These are phyloP conservation scores for Ogataea methanolica DNA, from an alignment of 805 yeast species.

Conservation along the genomic window DNA sequence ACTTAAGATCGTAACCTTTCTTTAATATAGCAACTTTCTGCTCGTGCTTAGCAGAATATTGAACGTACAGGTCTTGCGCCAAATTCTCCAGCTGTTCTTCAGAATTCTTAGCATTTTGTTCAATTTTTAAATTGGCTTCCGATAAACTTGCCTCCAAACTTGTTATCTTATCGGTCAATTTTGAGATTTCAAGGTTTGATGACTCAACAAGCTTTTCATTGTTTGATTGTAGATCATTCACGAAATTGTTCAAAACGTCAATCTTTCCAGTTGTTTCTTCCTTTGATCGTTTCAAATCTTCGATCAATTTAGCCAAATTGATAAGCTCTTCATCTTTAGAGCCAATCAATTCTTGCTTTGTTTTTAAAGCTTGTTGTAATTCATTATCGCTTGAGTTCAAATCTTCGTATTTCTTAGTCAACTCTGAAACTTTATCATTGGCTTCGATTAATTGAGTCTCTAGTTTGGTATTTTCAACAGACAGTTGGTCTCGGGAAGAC, in stretches of 20 bases:
- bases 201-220: constrained; percentile 11
- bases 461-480: constrained; percentile 6
- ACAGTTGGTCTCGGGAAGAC: constrained; percentile 7
- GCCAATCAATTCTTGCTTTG: constrained; percentile 9
- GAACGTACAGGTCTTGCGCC: constrained; percentile 66
- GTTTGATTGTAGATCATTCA: constrained; percentile 9
- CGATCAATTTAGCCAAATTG: background rate
- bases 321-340: constrained; percentile 6
- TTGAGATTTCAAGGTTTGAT: constrained; percentile 8
- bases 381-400: constrained; percentile 1
- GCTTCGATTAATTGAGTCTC: constrained; percentile 1
- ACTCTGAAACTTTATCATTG: constrained; percentile 4
- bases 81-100: constrained; percentile 55
- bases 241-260: constrained; percentile 9
- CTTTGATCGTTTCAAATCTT: constrained; percentile 3
- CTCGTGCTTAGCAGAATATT: constrained; percentile 74
- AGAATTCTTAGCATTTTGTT: constrained; percentile 41
- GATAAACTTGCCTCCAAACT: constrained; percentile 17
- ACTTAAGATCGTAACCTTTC: constrained; percentile 52
- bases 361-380: constrained; percentile 1
- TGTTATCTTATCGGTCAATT: constrained; percentile 9
- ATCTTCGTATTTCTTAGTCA: background rate
- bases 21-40: constrained; percentile 61
- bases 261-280: constrained; percentile 1
- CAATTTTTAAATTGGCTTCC: constrained; percentile 21